A percentile compares a stretch with the other conserved stretches of the same genome.
These are phyloP conservation scores for Pseudocercospora pini-densiflorae DNA, from an alignment of 2,329 filamentous ascomycete genomes.

Conservation along the genomic window DNA sequence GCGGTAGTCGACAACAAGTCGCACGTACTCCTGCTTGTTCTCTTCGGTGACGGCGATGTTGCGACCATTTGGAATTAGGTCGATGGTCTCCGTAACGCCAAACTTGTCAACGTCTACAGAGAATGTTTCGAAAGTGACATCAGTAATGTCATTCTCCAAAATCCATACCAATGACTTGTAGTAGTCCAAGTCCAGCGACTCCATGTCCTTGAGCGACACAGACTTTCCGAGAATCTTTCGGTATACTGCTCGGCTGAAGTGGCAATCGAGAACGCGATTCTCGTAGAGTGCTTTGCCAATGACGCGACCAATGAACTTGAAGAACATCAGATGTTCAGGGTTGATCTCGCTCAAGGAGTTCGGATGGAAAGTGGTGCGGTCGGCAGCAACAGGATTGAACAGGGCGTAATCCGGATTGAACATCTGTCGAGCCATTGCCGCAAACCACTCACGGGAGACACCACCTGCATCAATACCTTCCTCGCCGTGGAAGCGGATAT, in stretches of 20 bases:
- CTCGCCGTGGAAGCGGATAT: constrained; percentile 95
- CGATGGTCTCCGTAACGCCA: constrained; percentile 83
- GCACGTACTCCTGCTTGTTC: constrained; percentile 98
- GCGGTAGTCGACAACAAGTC: constrained; percentile 91
- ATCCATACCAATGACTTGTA: constrained; percentile 99
- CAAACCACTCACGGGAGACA: constrained; percentile 99
- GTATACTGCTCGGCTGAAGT: constrained; percentile 98
- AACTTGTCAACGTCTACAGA: constrained; percentile 94
- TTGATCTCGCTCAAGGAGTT: constrained; percentile 95
- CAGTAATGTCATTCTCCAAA: constrained; percentile 97
- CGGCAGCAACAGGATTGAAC: constrained; percentile 94
- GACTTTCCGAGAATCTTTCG: constrained; percentile 94
- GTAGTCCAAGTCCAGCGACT: constrained; percentile 96
- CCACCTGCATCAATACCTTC: constrained; percentile 98
- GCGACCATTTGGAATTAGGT: constrained; percentile 83
- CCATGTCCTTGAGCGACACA: constrained; percentile 99
- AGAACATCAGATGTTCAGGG: constrained; percentile 93
- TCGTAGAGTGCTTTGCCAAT: constrained; percentile 99
- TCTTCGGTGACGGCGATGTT: constrained; percentile 95
- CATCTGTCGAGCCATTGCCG: constrained; percentile 96
- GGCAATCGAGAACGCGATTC: constrained; percentile 92
- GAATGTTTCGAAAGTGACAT: constrained; percentile 96
- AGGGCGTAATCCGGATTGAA: constrained; percentile 98
- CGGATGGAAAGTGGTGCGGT: constrained; percentile 97
- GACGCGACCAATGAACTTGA: constrained; percentile 98